These are phyloP conservation scores for Rubus parviflorus DNA, from an alignment of 306 rosid genomes.

Conservation along the genomic window DNA sequence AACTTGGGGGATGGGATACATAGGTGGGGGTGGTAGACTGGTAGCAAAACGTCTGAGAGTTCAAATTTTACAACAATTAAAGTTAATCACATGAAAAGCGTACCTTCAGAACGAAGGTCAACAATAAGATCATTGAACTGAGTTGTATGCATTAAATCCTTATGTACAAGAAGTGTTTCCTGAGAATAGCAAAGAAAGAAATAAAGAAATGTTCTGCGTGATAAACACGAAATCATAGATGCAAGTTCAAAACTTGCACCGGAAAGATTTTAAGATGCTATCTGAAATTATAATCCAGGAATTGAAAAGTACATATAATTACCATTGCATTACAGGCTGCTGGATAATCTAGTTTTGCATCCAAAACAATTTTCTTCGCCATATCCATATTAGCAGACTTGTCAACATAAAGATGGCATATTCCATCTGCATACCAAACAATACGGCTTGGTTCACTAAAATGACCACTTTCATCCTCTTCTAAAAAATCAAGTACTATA, in stretches of 20 bases:
- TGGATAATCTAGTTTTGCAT: slow-evolving; percentile 95
- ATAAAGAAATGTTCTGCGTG: background rate
- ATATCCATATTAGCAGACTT: slow-evolving; percentile 88
- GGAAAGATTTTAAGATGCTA: slow-evolving; percentile 4
- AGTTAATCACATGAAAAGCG: slow-evolving; percentile 19
- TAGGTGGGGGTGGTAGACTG: background rate
- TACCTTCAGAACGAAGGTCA: slow-evolving; percentile 77
- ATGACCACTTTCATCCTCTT: slow-evolving; percentile 17
- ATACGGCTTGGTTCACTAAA: slow-evolving; percentile 22
- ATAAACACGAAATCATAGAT: background rate
- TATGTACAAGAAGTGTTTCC: slow-evolving; percentile 98
- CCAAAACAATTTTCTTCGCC: slow-evolving; percentile 75
- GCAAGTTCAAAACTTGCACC: background rate
- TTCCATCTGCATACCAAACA: slow-evolving; percentile 72
- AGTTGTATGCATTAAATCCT: slow-evolving; percentile 51
- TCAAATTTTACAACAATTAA: background rate
- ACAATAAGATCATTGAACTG: slow-evolving; percentile 59
- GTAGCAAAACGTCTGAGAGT: background rate
- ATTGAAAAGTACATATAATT: slow-evolving; percentile 21
- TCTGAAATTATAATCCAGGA: slow-evolving; percentile 3
- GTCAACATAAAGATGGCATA: slow-evolving; percentile 90
- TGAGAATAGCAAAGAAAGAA: slow-evolving; percentile 39
- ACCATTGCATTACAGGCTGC: slow-evolving; percentile 99
- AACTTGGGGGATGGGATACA: background rate
- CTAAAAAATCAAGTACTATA: slow-evolving; percentile 13